phyloP scores from a whole-genome alignment of 208 protist genomes.

The Lotmaria passim region DNA sequence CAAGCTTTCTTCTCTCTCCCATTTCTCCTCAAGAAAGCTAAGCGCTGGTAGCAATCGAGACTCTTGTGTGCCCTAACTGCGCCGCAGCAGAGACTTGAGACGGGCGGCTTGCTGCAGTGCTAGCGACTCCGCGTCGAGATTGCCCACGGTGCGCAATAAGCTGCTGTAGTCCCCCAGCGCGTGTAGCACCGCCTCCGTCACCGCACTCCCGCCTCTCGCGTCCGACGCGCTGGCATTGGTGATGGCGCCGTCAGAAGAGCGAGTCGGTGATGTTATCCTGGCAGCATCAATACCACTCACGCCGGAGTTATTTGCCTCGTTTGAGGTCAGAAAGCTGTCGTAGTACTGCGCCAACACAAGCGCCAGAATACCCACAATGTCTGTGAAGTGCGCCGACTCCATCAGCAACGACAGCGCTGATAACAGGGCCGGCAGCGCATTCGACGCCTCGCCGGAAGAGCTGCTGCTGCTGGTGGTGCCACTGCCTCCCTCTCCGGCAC shows the following conservation, averaged over 20 bases:
- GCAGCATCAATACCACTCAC: background rate
- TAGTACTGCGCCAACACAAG: constrained; percentile 51
- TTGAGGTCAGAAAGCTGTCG: constrained; percentile 5
- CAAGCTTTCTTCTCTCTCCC: too few species aligned
- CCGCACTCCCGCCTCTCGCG: background rate
- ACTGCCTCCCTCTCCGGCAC: constrained; percentile 8
- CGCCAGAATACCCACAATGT: constrained; percentile 72
- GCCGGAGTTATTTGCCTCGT: too few species aligned
- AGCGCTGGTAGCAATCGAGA: too few species aligned
- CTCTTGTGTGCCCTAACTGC: too few species aligned
- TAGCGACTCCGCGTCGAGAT: constrained; percentile 38
- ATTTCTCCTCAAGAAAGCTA: too few species aligned
- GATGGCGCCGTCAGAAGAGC: background rate
- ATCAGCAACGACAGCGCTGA: constrained; percentile 52
- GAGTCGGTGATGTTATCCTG: background rate
- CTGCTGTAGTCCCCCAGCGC: constrained; percentile 61
- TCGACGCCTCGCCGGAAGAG: background rate
- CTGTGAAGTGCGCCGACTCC: constrained; percentile 58
- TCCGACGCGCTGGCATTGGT: background rate
- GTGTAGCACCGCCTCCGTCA: constrained; percentile 44
- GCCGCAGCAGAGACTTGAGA: constrained; percentile 42
- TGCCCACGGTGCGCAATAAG: constrained; percentile 68
- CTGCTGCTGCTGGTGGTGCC: background rate
- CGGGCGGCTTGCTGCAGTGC: constrained; percentile 50
- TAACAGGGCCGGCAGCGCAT: constrained; percentile 11